Evolutionary conservation across 179 eudicot species (phyloP), one percentile per base, ranked within the genome.

Genomic region (Patellifolia procumbens): DNA sequence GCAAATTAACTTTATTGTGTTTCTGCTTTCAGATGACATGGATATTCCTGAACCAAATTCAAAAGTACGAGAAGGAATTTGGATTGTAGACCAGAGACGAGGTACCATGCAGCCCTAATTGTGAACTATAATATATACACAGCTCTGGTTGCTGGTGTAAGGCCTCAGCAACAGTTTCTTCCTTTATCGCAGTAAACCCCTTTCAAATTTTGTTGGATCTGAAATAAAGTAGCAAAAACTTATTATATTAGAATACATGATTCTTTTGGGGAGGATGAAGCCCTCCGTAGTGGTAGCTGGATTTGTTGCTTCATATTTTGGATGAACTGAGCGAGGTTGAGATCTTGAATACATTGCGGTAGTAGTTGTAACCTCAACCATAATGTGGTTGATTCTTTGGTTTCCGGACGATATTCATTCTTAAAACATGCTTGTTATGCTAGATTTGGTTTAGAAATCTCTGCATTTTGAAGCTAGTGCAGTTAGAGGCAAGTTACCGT

Each of bases 41-140:
- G 98, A 92, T 93, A 75, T 93, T 92, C 96, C 88, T 93, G 76
- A 90, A 87, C 90, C 95, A 92, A 86, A 87, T 93, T 74, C 85
- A 88, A 82, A 93, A 93, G 86, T 10, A 88, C 28, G 87, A 93
- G 93, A 87, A 87, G 71, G 17, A 78, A 11, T 51, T 71, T 65
- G 98, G 97, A 34, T 80, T 90, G 82, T 92, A 87, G 82, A 69
- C 52, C 39, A 55, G 63, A 17, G 10, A 22, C 67, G 74, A 19
- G 32, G 67, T 62, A 43, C 48, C 24, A 15, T 46, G 46, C 35
- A 19, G 75, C 45, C 32, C 11, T 49, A 28, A 48, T 51, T 28
- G 74, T 52, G 56, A 72, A 19, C 9, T 67, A 52, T 70, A 29
- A 10, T 48, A 7, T 7, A 73, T 65, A 19, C 29, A 28, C 61